A percentile compares a stretch with the other conserved stretches of the same genome.
phyloP scores from a whole-genome alignment of 176 grass and related monocot genomes.

The Dendrocalamus sinicus region DNA sequence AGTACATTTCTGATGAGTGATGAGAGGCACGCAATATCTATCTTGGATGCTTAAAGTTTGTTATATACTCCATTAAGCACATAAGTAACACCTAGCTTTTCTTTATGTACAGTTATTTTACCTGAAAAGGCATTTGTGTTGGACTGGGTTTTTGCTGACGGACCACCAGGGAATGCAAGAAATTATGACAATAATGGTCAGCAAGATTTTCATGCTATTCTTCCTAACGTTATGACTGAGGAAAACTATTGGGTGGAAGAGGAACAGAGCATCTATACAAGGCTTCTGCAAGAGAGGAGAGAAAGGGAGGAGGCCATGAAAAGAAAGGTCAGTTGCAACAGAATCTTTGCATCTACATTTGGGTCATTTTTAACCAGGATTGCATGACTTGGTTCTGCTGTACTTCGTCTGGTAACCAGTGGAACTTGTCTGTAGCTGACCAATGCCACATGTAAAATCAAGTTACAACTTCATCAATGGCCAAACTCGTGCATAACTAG shows the following conservation, averaged over 20 bases:
- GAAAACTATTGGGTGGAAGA: constrained; percentile 75
- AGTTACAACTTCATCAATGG: background rate
- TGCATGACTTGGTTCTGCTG: background rate
- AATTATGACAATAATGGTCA: constrained; percentile 81
- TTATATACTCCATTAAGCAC: constrained; percentile 21
- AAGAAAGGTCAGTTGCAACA: constrained; percentile 57
- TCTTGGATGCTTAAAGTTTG: constrained; percentile 6
- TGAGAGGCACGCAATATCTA: background rate
- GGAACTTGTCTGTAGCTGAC: background rate
- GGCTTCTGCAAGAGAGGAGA: constrained; percentile 71
- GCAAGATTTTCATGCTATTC: constrained; percentile 80
- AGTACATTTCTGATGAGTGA: constrained; percentile 20
- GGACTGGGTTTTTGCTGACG: constrained; percentile 88
- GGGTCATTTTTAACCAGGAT: background rate
- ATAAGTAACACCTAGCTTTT: constrained; percentile 25
- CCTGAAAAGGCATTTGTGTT: constrained; percentile 65
- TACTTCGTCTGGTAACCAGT: background rate
- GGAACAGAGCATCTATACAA: constrained; percentile 71
- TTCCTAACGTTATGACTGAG: constrained; percentile 52
- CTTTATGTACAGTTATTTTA: constrained; percentile 57
- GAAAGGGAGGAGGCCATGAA: constrained; percentile 61
- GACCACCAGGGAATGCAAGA: constrained; percentile 69
- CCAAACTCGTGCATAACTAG: background rate
- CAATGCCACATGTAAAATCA: background rate
- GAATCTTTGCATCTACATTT: background rate